These are phyloP conservation scores for Straminergon stramineum DNA, from an alignment of 225 moss, liverwort and hornwort species.

Conservation along the genomic window DNA sequence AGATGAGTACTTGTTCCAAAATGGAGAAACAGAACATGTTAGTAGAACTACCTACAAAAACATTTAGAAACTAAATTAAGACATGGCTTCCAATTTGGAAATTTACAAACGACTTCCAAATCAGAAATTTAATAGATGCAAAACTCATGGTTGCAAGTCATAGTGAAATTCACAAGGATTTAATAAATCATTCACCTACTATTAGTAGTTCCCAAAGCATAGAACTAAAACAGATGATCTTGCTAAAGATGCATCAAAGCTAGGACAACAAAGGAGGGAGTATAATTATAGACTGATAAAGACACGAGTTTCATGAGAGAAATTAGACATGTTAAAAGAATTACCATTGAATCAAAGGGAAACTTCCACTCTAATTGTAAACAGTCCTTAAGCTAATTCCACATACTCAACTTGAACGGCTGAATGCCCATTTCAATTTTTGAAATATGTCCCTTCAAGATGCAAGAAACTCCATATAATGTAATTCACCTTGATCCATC, in stretches of 20 bases:
- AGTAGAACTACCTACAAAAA: neutral
- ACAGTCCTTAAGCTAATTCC: neutral
- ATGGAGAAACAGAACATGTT: neutral
- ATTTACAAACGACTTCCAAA: neutral
- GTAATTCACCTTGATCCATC: neutral
- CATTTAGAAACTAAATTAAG: neutral
- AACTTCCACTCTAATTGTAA: neutral
- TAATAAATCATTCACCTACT: neutral
- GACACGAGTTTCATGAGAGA: neutral
- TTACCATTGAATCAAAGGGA: neutral
- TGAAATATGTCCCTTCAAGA: neutral
- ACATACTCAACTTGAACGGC: neutral
- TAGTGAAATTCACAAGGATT: neutral
- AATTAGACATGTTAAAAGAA: neutral
- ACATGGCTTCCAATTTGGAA: neutral
- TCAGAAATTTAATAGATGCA: neutral
- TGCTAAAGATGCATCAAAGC: neutral
- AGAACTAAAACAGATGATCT: neutral
- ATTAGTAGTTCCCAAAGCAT: neutral
- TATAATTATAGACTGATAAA: no score
- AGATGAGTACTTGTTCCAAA: neutral
- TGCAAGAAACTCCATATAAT: neutral
- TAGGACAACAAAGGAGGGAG: neutral
- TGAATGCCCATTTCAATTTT: neutral
- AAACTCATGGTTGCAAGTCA: neutral